Conservation (phyloP, 225 moss, liverwort and hornwort genomes). For the Sphagnum contortum region DNA sequence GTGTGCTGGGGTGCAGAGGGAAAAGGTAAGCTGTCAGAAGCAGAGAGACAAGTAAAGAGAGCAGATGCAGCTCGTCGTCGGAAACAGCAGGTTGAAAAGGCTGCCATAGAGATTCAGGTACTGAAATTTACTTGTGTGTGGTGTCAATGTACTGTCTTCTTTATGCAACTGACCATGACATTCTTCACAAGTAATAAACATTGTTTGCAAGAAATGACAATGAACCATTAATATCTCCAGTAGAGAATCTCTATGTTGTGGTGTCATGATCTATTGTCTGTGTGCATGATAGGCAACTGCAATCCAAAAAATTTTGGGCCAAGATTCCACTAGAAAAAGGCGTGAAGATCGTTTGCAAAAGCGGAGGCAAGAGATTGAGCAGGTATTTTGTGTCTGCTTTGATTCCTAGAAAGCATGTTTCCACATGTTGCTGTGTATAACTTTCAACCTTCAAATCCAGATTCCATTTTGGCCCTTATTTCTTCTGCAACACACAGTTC, state of each 20-base stretch:
- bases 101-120: constrained; percentile 86
- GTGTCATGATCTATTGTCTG: constrained; percentile 3
- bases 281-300: constrained; percentile 60
- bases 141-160: too few species aligned
- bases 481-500: neutral
- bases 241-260: too few species aligned
- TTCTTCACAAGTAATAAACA: too few species aligned
- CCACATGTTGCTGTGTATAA: neutral
- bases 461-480: too few species aligned
- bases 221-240: too few species aligned
- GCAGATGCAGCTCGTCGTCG: constrained; percentile 85
- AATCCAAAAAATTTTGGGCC: constrained; percentile 89
- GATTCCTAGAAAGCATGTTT: neutral
- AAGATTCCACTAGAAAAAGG: constrained; percentile 92
- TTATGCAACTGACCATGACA: too few species aligned
- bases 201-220: too few species aligned
- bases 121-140: neutral
- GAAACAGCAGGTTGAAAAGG: constrained; percentile 91
- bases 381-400: constrained; percentile 20
- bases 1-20: constrained; percentile 29
- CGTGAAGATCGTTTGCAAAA: constrained; percentile 86
- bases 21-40: constrained; percentile 63
- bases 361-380: constrained; percentile 79
- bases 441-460: too few species aligned
- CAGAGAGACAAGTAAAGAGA: constrained; percentile 88